Percentiles rank a stretch among this genome's conserved stretches.
phyloP scores from a whole-genome alignment of 2,329 filamentous ascomycete genomes.

The Nigrograna mackinnonii region DNA sequence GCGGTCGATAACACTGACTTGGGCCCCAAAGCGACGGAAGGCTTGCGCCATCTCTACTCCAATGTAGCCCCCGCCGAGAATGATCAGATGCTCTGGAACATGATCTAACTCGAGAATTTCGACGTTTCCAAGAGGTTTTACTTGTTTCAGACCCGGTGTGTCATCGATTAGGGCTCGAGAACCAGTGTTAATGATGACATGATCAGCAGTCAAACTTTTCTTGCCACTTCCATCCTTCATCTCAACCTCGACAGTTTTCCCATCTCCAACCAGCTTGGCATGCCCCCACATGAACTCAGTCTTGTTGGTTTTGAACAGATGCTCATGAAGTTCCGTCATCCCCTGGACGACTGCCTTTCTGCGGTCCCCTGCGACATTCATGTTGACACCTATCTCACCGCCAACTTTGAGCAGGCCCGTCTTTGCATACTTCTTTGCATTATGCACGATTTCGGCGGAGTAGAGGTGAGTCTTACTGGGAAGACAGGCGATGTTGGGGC shows the following conservation, averaged over 20 bases:
- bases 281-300: conserved; percentile 7
- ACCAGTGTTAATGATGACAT: conserved; percentile 17
- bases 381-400: conserved; percentile 2
- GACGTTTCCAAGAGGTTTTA: conserved; percentile 14
- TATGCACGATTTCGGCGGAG: conserved; percentile 10
- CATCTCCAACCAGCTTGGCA: conserved; percentile 7
- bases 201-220: conserved; percentile 14
- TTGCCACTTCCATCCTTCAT: conserved; percentile 10
- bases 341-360: conserved; percentile 15
- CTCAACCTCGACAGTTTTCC: conserved; percentile 7
- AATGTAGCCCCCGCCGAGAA: conserved; percentile 59
- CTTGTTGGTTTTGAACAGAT: conserved; percentile 8
- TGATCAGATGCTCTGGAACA: conserved; percentile 53
- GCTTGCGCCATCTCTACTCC: conserved; percentile 60
- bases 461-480: conserved; percentile 14
- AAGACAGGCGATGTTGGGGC: conserved; percentile 18
- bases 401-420: conserved; percentile 8
- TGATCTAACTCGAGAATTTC: conserved; percentile 49
- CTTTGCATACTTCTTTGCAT: conserved; percentile 6
- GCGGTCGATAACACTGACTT: conserved; percentile 50
- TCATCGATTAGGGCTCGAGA: conserved; percentile 13
- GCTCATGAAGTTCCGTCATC: conserved; percentile 13
- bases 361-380: conserved; percentile 8
- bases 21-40: conserved; percentile 53
- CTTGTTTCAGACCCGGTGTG: conserved; percentile 11